Conservation (phyloP, 306 rosid genomes). For the Mimosa bimucronata region DNA sequence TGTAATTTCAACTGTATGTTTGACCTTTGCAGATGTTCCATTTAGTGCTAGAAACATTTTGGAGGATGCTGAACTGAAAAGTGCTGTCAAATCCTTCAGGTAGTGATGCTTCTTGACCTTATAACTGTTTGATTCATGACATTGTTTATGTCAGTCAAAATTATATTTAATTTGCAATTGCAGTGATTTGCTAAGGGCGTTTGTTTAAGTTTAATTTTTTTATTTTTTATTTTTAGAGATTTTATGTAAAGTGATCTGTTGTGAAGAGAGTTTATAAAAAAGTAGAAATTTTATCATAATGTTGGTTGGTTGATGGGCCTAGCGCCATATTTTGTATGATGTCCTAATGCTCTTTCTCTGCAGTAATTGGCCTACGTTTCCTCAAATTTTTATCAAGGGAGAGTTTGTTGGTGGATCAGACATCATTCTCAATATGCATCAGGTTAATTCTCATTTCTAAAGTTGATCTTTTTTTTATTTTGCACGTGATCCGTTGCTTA, state of each 20-base stretch:
- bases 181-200: not conserved
- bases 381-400: conserved; percentile 74
- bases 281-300: not conserved
- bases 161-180: not conserved
- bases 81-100: conserved; percentile 68
- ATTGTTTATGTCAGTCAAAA: conserved; percentile 6
- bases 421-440: conserved; percentile 67
- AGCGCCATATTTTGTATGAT: not conserved
- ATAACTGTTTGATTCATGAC: conserved; percentile 2
- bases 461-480: not conserved
- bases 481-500: conserved; percentile 17
- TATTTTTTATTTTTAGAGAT: not conserved
- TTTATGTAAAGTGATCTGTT: not conserved
- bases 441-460: conserved; percentile 46
- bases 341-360: conserved; percentile 12
- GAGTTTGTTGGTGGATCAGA: conserved; percentile 81
- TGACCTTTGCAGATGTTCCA: conserved; percentile 62
- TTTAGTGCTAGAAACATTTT: conserved; percentile 65
- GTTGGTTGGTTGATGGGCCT: conserved; percentile 16
- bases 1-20: conserved; percentile 16
- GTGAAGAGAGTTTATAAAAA: not conserved
- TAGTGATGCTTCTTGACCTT: conserved; percentile 21
- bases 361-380: conserved; percentile 76
- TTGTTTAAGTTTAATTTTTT: not conserved
- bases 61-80: conserved; percentile 68